phyloP scores from a whole-genome alignment of 1,284 basidiomycete species.

The Cutaneotrichosporon curvatum region DNA sequence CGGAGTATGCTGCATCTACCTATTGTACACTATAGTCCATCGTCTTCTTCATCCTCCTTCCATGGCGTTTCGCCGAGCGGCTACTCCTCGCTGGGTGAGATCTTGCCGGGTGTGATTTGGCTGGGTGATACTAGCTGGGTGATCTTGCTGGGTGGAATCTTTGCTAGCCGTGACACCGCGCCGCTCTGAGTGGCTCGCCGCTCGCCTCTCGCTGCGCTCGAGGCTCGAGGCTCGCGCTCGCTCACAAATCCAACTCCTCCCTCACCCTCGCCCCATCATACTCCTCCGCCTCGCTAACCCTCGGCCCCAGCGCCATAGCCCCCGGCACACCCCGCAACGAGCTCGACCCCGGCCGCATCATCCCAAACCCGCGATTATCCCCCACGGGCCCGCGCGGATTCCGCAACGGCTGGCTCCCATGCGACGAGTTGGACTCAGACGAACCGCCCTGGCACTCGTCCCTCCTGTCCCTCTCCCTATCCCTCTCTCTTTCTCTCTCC shows the following conservation, averaged over 20 bases:
- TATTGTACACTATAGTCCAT: too few relatives aligned
- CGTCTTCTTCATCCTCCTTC: too few relatives aligned
- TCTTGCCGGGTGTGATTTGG: too few relatives aligned
- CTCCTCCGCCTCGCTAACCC: constrained; percentile 34
- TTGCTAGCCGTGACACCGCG: too few relatives aligned
- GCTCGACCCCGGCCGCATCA: constrained; percentile 7
- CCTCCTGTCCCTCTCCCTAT: neutral
- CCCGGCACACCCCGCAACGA: constrained; percentile 19
- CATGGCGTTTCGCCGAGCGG: too few relatives aligned
- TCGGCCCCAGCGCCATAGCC: constrained; percentile 15
- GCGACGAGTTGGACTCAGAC: neutral
- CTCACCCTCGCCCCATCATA: constrained; percentile 19
- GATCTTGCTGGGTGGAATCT: too few relatives aligned
- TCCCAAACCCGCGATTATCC: constrained; percentile 27
- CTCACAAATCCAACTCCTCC: constrained; percentile 15
- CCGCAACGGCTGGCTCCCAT: constrained; percentile 25
- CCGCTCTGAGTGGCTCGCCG: too few relatives aligned
- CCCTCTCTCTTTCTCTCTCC: neutral
- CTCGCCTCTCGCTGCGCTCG: too few relatives aligned
- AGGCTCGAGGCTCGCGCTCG: too few relatives aligned
- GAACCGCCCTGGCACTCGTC: neutral
- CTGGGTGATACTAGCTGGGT: too few relatives aligned
- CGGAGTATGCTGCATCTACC: too few relatives aligned
- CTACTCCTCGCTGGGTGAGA: too few relatives aligned
- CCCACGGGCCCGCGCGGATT: constrained; percentile 42